Conservation (phyloP, 768 basidiomycete genomes). For the Russula emetica region DNA sequence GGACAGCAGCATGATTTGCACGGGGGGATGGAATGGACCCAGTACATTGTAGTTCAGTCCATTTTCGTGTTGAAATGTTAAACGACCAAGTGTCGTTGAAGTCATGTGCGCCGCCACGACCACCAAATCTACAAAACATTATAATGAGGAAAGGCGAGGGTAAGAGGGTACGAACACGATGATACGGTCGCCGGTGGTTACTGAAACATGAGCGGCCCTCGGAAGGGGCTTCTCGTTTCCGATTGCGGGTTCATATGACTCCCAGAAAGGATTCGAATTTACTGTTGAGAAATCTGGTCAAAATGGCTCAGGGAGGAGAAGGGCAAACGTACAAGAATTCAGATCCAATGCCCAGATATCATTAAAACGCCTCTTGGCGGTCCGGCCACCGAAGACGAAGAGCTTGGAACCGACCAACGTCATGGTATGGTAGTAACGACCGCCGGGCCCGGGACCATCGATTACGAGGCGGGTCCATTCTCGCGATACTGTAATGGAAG, state of each 20-base stretch:
- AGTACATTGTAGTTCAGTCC: slow-evolving; percentile 94
- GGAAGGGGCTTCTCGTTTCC: no score
- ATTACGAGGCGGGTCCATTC: slow-evolving; percentile 92
- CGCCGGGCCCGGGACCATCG: slow-evolving; percentile 42
- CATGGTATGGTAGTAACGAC: slow-evolving; percentile 96
- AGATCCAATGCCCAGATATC: no score
- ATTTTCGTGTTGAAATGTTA: slow-evolving; percentile 70
- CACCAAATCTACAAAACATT: slow-evolving; percentile 58
- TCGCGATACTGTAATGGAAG: no score
- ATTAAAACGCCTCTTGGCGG: slow-evolving; percentile 86
- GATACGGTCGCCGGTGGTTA: no score
- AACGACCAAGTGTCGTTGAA: slow-evolving; percentile 99
- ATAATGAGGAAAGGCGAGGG: no score
- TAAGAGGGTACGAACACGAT: no score
- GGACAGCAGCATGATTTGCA: slow-evolving; percentile 92
- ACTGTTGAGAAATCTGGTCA: no score
- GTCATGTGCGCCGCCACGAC: slow-evolving; percentile 94
- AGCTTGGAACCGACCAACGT: slow-evolving; percentile 89
- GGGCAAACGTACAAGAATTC: no score
- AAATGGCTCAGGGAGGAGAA: no score
- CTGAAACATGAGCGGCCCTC: no score
- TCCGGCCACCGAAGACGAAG: slow-evolving; percentile 94
- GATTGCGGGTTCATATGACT: no score
- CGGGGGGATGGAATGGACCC: slow-evolving; percentile 94
- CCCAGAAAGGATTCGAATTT: no score